phyloP scores from a whole-genome alignment of 257 asterid genomes.

The Datura wrightii region DNA sequence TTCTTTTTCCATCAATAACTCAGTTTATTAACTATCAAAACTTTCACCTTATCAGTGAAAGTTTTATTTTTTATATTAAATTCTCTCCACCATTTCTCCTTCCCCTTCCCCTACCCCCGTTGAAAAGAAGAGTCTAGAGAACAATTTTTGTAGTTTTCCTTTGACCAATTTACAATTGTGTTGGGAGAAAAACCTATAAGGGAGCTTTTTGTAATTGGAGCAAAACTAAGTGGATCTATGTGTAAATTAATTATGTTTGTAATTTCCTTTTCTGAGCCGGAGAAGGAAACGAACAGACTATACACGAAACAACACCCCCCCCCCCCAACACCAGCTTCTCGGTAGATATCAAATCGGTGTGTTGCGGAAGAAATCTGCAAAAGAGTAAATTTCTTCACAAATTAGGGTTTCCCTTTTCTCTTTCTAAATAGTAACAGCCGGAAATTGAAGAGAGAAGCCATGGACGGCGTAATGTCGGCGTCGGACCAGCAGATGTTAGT shows the following conservation, averaged over 20 bases:
- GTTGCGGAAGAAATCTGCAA: background rate
- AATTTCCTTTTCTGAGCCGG: background rate
- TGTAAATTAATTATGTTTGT: background rate
- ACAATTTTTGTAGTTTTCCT: too few relatives aligned
- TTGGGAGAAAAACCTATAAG: background rate
- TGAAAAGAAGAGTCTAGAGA: too few relatives aligned
- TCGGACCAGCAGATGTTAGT: slow-evolving; percentile 71
- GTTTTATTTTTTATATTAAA: too few relatives aligned
- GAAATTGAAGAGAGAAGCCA: slow-evolving; percentile 27
- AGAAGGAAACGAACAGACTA: background rate
- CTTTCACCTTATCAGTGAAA: too few relatives aligned
- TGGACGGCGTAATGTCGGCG: slow-evolving; percentile 63
- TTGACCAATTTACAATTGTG: too few relatives aligned
- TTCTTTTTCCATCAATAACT: too few relatives aligned
- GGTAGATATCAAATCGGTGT: background rate
- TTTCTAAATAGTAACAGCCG: background rate
- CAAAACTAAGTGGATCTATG: background rate
- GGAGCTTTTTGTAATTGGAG: background rate
- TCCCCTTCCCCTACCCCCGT: too few relatives aligned
- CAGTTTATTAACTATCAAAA: too few relatives aligned
- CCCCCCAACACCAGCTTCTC: background rate
- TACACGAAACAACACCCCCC: background rate
- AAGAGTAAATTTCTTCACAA: background rate
- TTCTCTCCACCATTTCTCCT: too few relatives aligned
- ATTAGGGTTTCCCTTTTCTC: slow-evolving; percentile 2